Evolutionary conservation across 768 basidiomycete genomes (phyloP).

Genomic region (Psilocybe cyanescens): DNA sequence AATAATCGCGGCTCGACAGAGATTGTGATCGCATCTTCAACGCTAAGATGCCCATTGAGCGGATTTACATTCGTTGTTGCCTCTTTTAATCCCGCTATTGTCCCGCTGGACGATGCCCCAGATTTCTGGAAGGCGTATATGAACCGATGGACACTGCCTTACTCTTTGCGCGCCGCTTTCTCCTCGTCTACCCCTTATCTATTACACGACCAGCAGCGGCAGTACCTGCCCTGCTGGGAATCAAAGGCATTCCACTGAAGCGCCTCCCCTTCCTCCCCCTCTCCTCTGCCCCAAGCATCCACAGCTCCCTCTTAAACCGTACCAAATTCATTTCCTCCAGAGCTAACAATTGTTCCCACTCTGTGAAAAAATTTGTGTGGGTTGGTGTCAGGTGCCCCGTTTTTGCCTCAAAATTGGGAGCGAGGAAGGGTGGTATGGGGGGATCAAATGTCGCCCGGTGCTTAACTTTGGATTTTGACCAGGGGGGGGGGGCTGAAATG

Average conservation of each 20-base stretch:
- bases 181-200: not conserved
- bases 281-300: slow-evolving; percentile 85
- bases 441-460: not conserved
- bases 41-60: slow-evolving; percentile 77
- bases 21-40: slow-evolving; percentile 83
- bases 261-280: slow-evolving; percentile 85
- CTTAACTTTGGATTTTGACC: not conserved
- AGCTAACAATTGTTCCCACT: slow-evolving; percentile 88
- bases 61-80: slow-evolving; percentile 34
- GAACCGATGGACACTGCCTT: slow-evolving; percentile 74
- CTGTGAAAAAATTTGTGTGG: slow-evolving; percentile 81
- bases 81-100: not conserved
- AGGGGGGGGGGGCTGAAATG: not conserved
- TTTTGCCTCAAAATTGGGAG: slow-evolving; percentile 64
- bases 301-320: slow-evolving; percentile 88
- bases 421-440: not conserved
- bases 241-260: slow-evolving; percentile 71
- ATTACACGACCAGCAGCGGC: not conserved
- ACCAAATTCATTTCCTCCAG: slow-evolving; percentile 86
- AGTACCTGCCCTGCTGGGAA: too few relatives aligned
- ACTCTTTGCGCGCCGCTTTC: slow-evolving; percentile 6
- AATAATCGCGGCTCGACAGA: slow-evolving; percentile 89
- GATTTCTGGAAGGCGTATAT: slow-evolving; percentile 73
- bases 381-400: slow-evolving; percentile 75
- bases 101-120: not conserved